These are phyloP conservation scores for Leccinum sublutescens DNA, from an alignment of 768 basidiomycete genomes.

Conservation along the genomic window DNA sequence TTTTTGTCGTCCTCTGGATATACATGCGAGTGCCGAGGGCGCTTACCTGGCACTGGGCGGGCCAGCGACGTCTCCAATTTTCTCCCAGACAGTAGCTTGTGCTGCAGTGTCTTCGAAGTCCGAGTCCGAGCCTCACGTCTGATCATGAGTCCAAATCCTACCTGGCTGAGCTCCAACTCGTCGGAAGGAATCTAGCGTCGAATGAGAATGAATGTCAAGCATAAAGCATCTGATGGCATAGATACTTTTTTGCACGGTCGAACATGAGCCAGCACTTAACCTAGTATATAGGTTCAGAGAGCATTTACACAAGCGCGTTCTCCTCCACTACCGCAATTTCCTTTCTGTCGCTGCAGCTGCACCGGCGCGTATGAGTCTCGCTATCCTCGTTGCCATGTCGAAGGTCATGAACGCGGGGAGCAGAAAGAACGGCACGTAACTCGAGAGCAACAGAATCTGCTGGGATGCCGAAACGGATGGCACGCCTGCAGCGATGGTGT, in stretches of 20 bases:
- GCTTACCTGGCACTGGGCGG: too few species aligned
- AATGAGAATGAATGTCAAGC: too few species aligned
- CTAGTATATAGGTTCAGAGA: background rate
- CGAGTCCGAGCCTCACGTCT: too few species aligned
- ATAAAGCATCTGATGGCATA: background rate
- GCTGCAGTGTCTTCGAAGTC: too few species aligned
- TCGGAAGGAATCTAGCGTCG: too few species aligned
- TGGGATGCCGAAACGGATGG: conserved; percentile 51
- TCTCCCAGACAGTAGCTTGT: too few species aligned
- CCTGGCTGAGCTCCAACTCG: too few species aligned
- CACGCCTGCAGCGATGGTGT: conserved; percentile 30
- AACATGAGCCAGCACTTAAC: background rate
- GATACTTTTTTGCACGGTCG: background rate
- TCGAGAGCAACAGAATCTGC: conserved; percentile 53
- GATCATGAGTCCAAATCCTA: too few species aligned
- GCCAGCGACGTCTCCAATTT: too few species aligned
- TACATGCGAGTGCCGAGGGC: too few species aligned
- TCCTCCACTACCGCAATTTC: conserved; percentile 16
- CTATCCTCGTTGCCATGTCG: conserved; percentile 59
- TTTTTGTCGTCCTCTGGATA: too few species aligned
- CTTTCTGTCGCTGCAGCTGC: conserved; percentile 12
- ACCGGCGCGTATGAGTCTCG: conserved; percentile 31
- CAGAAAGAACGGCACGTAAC: conserved; percentile 75
- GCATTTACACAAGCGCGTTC: background rate
- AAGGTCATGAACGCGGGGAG: conserved; percentile 68